These are phyloP conservation scores for Cucumis melo DNA, from an alignment of 306 rosid species.

Conservation along the genomic window DNA sequence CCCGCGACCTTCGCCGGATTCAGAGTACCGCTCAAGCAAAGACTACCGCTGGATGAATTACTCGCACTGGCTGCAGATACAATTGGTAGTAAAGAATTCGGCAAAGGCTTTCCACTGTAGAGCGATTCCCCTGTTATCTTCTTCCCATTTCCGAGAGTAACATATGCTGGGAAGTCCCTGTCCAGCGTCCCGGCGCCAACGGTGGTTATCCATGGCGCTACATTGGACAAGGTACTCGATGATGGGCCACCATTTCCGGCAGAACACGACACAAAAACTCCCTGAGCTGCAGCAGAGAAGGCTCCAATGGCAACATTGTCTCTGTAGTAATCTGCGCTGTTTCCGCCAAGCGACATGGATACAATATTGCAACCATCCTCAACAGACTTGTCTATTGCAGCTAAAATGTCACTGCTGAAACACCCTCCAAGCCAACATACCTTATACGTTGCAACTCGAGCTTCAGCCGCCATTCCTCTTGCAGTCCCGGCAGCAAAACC, in stretches of 20 bases:
- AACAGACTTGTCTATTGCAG: constrained; percentile 74
- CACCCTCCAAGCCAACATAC: constrained; percentile 74
- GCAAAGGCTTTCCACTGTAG: constrained; percentile 33
- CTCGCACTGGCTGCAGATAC: constrained; percentile 45
- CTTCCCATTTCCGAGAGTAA: constrained; percentile 54
- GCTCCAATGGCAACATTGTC: constrained; percentile 66
- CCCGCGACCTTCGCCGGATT: constrained; percentile 44
- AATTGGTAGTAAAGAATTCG: constrained; percentile 38
- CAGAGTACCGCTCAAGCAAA: constrained; percentile 37
- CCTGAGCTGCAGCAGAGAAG: constrained; percentile 53
- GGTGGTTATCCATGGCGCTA: constrained; percentile 77
- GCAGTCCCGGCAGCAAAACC: constrained; percentile 77
- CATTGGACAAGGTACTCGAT: constrained; percentile 26
- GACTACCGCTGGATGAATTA: constrained; percentile 20
- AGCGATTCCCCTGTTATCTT: constrained; percentile 52
- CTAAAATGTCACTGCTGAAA: constrained; percentile 47
- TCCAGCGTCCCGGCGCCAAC: constrained; percentile 94
- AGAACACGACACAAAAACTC: constrained; percentile 60
- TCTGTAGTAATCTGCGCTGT: constrained; percentile 19
- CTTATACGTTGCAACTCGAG: constrained; percentile 72
- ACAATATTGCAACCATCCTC: constrained; percentile 62
- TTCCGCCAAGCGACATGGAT: constrained; percentile 82
- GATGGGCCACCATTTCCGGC: constrained; percentile 81
- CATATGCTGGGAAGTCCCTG: constrained; percentile 66
- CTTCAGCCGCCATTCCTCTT: constrained; percentile 74